Evolutionary conservation across 202 grass and related monocot species (phyloP).

Genomic region (Elaeis oleifera): DNA sequence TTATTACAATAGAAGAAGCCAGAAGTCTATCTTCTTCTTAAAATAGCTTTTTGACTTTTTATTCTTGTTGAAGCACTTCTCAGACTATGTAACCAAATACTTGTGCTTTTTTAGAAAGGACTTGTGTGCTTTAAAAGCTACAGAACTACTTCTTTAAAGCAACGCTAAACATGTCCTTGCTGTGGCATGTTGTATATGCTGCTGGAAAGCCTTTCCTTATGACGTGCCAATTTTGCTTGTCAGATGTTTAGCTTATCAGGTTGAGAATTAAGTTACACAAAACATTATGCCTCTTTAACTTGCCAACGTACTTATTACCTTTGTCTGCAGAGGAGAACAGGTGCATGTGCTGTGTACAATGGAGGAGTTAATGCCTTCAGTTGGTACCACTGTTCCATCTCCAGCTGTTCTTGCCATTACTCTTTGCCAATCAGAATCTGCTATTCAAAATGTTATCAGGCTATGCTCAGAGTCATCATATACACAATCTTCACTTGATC

Average conservation of each 20-base stretch:
- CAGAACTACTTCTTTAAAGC: too few species aligned
- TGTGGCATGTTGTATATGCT: too few species aligned
- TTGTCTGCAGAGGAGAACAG: conserved; percentile 72
- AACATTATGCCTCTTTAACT: background rate
- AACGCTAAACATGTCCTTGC: too few species aligned
- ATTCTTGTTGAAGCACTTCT: too few species aligned
- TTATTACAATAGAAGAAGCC: too few species aligned
- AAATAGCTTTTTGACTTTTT: too few species aligned
- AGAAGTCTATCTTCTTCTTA: too few species aligned
- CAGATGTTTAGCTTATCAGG: background rate
- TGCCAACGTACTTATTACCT: background rate
- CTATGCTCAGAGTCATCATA: conserved; percentile 39
- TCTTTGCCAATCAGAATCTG: conserved; percentile 79
- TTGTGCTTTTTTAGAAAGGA: too few species aligned
- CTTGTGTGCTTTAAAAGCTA: too few species aligned
- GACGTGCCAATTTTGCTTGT: background rate
- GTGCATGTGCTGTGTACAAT: conserved; percentile 64
- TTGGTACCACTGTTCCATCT: conserved; percentile 68
- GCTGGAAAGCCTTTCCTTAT: too few species aligned
- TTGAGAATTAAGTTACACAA: conserved; percentile 4
- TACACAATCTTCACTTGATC: conserved; percentile 19
- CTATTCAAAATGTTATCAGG: conserved; percentile 45
- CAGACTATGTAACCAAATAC: too few species aligned
- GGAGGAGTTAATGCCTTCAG: conserved; percentile 90
- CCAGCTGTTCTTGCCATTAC: conserved; percentile 67